Conservation (phyloP, 2,329 filamentous ascomycete genomes). For the Fusarium sp. region DNA sequence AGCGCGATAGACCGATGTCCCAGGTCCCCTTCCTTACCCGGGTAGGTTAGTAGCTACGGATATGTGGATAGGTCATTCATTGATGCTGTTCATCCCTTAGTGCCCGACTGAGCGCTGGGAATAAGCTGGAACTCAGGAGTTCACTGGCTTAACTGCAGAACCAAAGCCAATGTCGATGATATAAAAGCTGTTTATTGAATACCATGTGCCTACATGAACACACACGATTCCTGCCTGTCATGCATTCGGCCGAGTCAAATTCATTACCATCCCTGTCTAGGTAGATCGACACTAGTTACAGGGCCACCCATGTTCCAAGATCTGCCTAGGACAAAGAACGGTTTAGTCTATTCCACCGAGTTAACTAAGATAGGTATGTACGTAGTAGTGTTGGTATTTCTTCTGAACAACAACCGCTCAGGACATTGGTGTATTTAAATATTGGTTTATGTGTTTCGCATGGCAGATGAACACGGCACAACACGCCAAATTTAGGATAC, state of each 20-base stretch:
- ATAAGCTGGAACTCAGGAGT: not conserved
- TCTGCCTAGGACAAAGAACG: constrained; percentile 1
- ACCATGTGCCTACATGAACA: not conserved
- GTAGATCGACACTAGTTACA: constrained; percentile 2
- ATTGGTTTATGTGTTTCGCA: not conserved
- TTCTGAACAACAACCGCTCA: not conserved
- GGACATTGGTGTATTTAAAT: not conserved
- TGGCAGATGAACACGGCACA: not conserved
- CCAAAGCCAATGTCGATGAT: not conserved
- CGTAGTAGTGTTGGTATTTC: too few relatives aligned
- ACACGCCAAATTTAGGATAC: not conserved
- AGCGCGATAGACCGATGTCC: too few relatives aligned
- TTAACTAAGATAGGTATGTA: too few relatives aligned
- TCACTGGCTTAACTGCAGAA: not conserved
- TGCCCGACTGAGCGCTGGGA: not conserved
- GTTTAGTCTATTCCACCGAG: not conserved
- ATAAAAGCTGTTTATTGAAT: not conserved
- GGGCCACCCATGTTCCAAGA: not conserved
- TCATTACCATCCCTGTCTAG: not conserved
- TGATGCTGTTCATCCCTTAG: not conserved
- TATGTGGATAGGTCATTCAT: not conserved
- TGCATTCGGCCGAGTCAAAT: constrained; percentile 8
- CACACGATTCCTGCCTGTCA: too few relatives aligned
- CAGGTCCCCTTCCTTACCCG: too few relatives aligned
- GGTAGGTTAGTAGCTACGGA: too few relatives aligned